phyloP scores from a whole-genome alignment of 768 basidiomycete genomes.

The Leccinellum albellum region DNA sequence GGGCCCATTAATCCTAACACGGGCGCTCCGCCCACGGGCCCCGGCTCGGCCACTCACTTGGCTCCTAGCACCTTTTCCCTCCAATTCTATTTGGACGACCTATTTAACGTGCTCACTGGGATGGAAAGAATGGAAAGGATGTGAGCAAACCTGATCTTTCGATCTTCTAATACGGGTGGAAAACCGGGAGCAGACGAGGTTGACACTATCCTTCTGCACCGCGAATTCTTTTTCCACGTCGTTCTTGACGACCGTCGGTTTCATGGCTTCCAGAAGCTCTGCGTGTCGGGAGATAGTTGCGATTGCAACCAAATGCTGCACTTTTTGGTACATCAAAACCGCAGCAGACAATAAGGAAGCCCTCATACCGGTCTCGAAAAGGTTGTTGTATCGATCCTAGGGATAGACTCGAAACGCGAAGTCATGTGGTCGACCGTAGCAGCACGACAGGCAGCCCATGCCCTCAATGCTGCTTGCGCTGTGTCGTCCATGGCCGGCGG shows the following conservation, averaged over 20 bases:
- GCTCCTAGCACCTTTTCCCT: not conserved
- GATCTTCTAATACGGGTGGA: constrained; percentile 41
- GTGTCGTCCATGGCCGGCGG: constrained; percentile 17
- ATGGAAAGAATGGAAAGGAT: not conserved
- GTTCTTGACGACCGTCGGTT: constrained; percentile 44
- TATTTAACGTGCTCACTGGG: not conserved
- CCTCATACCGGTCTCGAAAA: constrained; percentile 29
- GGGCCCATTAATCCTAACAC: constrained; percentile 25
- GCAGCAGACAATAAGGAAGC: not conserved
- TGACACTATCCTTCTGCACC: constrained; percentile 28
- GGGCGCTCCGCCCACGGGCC: constrained; percentile 37
- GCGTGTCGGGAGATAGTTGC: constrained; percentile 44
- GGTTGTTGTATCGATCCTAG: constrained; percentile 23
- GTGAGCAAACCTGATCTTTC: constrained; percentile 35
- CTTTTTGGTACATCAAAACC: not conserved
- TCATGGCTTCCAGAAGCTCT: constrained; percentile 44
- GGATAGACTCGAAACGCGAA: constrained; percentile 9
- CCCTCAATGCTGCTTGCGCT: constrained; percentile 34
- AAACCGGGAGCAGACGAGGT: constrained; percentile 39
- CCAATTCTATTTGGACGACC: constrained; percentile 20
- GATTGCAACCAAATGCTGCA: constrained; percentile 42
- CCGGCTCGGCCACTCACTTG: constrained; percentile 18
- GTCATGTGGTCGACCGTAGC: constrained; percentile 24
- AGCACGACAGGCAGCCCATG: constrained; percentile 44
- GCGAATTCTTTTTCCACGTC: constrained; percentile 32